A percentile compares a stretch with the other conserved stretches of the same genome.
These are phyloP conservation scores for Rhododendron ferrugineum DNA, from an alignment of 148 eudicot genomes.

Conservation along the genomic window DNA sequence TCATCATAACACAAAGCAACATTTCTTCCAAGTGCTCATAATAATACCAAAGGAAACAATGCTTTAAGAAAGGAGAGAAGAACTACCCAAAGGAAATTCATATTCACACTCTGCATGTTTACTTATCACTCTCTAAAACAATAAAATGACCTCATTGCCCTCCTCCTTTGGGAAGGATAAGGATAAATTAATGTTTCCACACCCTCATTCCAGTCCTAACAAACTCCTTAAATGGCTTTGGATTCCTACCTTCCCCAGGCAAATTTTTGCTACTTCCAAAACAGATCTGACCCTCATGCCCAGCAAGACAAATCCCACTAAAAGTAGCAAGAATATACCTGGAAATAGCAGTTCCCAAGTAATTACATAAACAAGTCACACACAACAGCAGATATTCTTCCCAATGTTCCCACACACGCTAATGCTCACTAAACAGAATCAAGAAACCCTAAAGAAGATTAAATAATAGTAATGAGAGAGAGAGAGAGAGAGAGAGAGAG, in stretches of 20 bases:
- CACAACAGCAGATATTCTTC: background rate
- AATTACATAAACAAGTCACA: slow-evolving; percentile 8
- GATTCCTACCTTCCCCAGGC: slow-evolving; percentile 28
- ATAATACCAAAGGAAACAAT: background rate
- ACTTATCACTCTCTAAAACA: background rate
- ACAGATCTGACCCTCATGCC: background rate
- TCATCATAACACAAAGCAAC: background rate
- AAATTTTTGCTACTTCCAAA: slow-evolving; percentile 36
- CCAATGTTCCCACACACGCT: background rate
- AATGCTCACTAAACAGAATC: background rate
- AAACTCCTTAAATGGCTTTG: background rate
- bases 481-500: background rate
- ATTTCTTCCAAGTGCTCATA: background rate
- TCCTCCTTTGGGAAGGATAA: background rate
- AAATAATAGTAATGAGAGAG: background rate
- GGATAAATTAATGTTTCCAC: background rate
- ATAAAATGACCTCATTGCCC: slow-evolving; percentile 5
- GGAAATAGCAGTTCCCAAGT: slow-evolving; percentile 43
- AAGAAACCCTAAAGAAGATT: background rate
- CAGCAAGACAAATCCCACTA: background rate
- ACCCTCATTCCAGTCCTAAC: background rate
- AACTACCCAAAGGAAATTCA: background rate
- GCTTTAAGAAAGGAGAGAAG: background rate
- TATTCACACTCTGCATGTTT: slow-evolving; percentile 1
- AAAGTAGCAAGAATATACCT: slow-evolving; percentile 39